A percentile compares a stretch with the other conserved stretches of the same genome.
Conservation (phyloP, 768 basidiomycete genomes). For the Suillus discolor region DNA sequence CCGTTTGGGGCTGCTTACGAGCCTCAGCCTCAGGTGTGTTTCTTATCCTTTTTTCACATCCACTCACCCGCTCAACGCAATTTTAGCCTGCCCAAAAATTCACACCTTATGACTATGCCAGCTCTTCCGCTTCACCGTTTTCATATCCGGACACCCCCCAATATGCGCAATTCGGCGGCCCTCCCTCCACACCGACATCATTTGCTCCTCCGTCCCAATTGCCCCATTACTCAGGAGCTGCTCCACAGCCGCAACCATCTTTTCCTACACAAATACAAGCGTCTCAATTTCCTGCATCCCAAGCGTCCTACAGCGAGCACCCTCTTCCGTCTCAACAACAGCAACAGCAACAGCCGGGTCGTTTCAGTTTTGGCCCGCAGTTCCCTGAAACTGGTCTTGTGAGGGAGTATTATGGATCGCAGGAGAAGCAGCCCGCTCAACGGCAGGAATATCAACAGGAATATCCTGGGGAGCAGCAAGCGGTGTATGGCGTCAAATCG, state of each 20-base stretch:
- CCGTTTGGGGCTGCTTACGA: slow-evolving; percentile 26
- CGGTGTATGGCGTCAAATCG: background rate
- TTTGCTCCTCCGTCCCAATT: slow-evolving; percentile 1
- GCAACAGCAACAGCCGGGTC: background rate
- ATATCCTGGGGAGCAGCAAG: background rate
- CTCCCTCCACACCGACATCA: background rate
- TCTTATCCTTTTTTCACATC: background rate
- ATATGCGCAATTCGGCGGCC: background rate
- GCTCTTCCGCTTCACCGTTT: slow-evolving; percentile 1
- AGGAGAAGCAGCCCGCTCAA: slow-evolving; percentile 3
- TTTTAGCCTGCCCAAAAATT: background rate
- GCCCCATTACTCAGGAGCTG: background rate
- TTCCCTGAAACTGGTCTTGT: slow-evolving; percentile 1
- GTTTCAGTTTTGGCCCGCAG: slow-evolving; percentile 2
- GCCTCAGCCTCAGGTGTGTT: slow-evolving; percentile 11
- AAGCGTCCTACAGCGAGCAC: background rate
- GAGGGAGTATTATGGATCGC: slow-evolving; percentile 1
- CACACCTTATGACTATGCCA: background rate
- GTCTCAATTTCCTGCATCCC: background rate
- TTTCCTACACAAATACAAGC: background rate
- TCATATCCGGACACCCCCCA: slow-evolving; percentile 1
- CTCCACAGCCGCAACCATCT: background rate
- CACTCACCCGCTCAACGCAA: background rate
- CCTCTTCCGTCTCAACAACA: background rate
- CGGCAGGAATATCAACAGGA: background rate